Evolutionary conservation across 495 filamentous ascomycete species (phyloP).

Genomic region (Clavariopsis aquatica): DNA sequence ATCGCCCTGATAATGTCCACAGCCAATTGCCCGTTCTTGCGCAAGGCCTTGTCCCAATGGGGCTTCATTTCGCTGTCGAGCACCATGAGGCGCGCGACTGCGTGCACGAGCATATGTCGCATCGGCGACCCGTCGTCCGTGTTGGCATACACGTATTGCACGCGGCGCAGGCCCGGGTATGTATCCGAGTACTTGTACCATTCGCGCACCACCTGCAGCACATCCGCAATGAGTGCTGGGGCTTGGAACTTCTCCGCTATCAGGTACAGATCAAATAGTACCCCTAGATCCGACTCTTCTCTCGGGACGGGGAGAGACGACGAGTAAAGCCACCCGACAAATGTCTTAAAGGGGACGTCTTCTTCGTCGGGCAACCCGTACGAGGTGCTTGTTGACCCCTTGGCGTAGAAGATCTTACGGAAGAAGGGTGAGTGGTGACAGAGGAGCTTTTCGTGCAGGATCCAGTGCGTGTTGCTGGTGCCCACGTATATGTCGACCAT

Average conservation of each 20-base stretch:
- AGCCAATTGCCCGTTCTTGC: slow-evolving; percentile 52
- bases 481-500: slow-evolving; percentile 57
- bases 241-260: slow-evolving; percentile 50
- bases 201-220: slow-evolving; percentile 47
- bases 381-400: slow-evolving; percentile 35
- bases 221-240: slow-evolving; percentile 42
- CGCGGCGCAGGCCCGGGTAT: slow-evolving; percentile 52
- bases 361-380: slow-evolving; percentile 53
- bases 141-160: slow-evolving; percentile 55
- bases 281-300: slow-evolving; percentile 48
- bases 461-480: slow-evolving; percentile 49
- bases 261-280: slow-evolving; percentile 53
- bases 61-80: slow-evolving; percentile 46
- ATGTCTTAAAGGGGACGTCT: slow-evolving; percentile 49
- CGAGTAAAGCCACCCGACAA: slow-evolving; percentile 55
- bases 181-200: slow-evolving; percentile 51
- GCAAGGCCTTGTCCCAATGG: slow-evolving; percentile 54
- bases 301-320: slow-evolving; percentile 44
- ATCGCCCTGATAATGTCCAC: slow-evolving; percentile 53
- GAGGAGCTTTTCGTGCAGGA: slow-evolving; percentile 55
- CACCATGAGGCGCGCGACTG: slow-evolving; percentile 49
- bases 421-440: slow-evolving; percentile 54
- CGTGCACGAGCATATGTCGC: slow-evolving; percentile 52
- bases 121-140: slow-evolving; percentile 50
- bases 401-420: slow-evolving; percentile 50